Evolutionary conservation across 2,329 filamentous ascomycete genomes (phyloP), one percentile per base, ranked within the genome.

Genomic region (Cladosporium sp.): DNA sequence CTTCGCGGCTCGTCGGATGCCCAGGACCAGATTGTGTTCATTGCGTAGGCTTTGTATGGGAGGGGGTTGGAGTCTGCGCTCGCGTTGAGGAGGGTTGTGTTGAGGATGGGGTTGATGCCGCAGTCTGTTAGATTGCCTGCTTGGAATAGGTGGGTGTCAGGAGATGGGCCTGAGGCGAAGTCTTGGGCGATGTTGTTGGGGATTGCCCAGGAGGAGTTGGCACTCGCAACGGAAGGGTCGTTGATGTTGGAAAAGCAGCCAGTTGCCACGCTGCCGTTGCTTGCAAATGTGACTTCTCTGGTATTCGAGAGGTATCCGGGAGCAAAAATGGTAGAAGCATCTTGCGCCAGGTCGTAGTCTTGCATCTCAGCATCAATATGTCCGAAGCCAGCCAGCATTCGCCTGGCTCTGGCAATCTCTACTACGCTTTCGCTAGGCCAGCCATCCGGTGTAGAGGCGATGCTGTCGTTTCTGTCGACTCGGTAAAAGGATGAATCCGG

Each of bases 341-440:
- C 83, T n/a, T 64, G 72, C 2, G 66, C 69, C n/a, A 80, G 75
- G 62, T 86, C 76, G 65, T 87, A 87, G 2, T 64, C 68, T 9
- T 66, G 61, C 74, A 87, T 80, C 56, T 86, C 81, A 2, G 81
- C 71, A 66, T 85, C 84, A 4, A 87, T 68, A 0, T 67, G 73
- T 1, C 84, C 84, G 66, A 82, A 84, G 36, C 78, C 77, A 8
- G 82, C 68, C 2, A 88, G 65, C 2, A 87, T 63, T 32, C 85
- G 75, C 61, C 78, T 78, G n/a, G 76, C 75, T 47, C 77, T 72
- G 1, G 75, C 73, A 44, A 86, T 76, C 62, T 84, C 81, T 34
- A 86, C 70, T 62, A 78, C 84, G 19, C 78, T 76, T 62, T 83
- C 80, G n/a, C 78, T 80, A 0, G 85, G 85, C 85, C 85, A 88